Base-by-base conservation (phyloP, 1,284 basidiomycete species). In the Irpex sp. region DNA sequence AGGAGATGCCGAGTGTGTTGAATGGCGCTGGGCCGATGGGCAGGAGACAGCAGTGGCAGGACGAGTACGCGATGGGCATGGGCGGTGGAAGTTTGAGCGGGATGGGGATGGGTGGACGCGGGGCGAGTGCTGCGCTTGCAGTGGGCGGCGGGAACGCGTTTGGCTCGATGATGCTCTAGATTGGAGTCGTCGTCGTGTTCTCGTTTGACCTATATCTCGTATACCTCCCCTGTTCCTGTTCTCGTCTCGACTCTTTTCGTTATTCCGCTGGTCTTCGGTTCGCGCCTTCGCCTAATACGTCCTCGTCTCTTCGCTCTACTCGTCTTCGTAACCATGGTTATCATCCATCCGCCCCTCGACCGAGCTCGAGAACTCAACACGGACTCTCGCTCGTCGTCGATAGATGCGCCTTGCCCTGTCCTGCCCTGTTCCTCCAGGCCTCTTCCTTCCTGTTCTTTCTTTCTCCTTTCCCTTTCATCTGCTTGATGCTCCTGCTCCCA, bases 151-250 rank as follows among this genome's bases (percentile, higher is more conserved):
- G 77, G 62, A 76, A 75, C 66, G 70, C 65, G 61, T 81, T 79
- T 70, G 72, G 74, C 31, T 71, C 79, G 68, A 78, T 81, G 74
- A 70, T 81, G 70, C 65, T 72, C 62, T 81, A 68, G 77, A 63
- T 64, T 1, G 0, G 31, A 33, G 31, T 58, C 46, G 57, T 54
- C 61, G 37, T 15, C 1, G 43, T 46, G 43, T 17, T 13, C 17
- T 15, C 26, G 13, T 33, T 0, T 3, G 31, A 33, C 31, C 31
- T 33, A 6, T 33, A 33, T 11, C 39, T n/a, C 39, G 13, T 46
- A 11, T 46, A n/a, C n/a, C n/a, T n/a, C 39, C n/a, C 39, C 39
- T 46, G 4, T n/a, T 46, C 37, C n/a, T 2, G 13, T 46, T 11
- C 39, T 46, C 39, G 39, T 33, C 39, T 46, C 39, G 39, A 46